phyloP scores from a whole-genome alignment of 495 filamentous ascomycete genomes.

The Penicillium alfredii region DNA sequence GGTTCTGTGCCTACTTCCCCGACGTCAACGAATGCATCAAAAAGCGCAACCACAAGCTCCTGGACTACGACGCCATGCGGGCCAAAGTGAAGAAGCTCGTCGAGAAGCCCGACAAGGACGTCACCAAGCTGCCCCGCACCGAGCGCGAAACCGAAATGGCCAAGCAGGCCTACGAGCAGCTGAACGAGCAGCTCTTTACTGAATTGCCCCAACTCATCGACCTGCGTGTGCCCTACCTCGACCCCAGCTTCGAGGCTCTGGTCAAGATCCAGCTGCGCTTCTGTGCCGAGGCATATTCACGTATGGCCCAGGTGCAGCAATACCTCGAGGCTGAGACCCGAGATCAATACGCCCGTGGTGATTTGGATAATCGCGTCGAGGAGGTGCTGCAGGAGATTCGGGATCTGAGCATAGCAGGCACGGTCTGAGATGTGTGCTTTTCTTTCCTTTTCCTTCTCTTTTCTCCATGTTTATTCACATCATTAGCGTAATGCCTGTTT shows the following conservation, averaged over 20 bases:
- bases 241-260: conserved; percentile 92
- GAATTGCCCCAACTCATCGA: conserved; percentile 98
- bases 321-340: conserved; percentile 95
- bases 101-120: conserved; percentile 98
- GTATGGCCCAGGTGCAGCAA: conserved; percentile 99
- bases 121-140: conserved; percentile 83
- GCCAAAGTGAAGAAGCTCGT: conserved; percentile 93
- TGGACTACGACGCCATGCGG: conserved; percentile 94
- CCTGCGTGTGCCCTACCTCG: conserved; percentile 90
- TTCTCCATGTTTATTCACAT: no score
- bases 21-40: conserved; percentile 99
- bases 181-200: conserved; percentile 90
- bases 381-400: conserved; percentile 95
- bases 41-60: conserved; percentile 94
- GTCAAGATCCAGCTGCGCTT: conserved; percentile 98
- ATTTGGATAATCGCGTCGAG: conserved; percentile 87
- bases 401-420: conserved; percentile 87
- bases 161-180: conserved; percentile 84
- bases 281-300: conserved; percentile 91
- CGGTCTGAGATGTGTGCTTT: conserved; percentile 40
- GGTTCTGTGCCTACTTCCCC: conserved; percentile 97
- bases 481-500: no score
- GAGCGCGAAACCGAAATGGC: conserved; percentile 94
- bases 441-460: no score
- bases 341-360: conserved; percentile 91